A percentile compares a stretch with the other conserved stretches of the same genome.
Evolutionary conservation across 1,139 yeast species (phyloP).

Genomic region (Candida frijolesensis): DNA sequence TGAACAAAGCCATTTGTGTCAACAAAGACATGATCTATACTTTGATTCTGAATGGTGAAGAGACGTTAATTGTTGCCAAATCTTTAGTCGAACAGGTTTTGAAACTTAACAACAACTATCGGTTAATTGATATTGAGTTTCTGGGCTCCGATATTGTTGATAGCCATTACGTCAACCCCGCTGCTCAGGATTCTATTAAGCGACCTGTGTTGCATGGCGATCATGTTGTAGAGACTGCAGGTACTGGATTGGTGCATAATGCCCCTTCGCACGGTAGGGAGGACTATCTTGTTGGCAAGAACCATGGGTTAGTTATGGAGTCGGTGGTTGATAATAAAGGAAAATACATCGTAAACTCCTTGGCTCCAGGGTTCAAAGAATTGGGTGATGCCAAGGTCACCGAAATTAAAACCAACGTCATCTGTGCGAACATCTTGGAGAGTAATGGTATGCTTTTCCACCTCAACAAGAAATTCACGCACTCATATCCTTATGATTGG

Average conservation of each 20-base stretch:
- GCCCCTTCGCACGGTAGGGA: constrained; percentile 99
- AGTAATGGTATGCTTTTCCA: constrained; percentile 50
- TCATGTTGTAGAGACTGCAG: constrained; percentile 80
- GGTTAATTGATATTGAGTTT: constrained; percentile 16
- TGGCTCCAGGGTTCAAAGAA: constrained; percentile 41
- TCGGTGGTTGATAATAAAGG: constrained; percentile 86
- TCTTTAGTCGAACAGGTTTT: constrained; percentile 39
- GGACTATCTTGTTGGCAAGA: constrained; percentile 74
- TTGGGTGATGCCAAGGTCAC: constrained; percentile 65
- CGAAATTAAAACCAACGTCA: constrained; percentile 51
- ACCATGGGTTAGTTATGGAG: constrained; percentile 55
- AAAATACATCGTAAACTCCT: constrained; percentile 50
- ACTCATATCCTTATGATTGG: constrained; percentile 97
- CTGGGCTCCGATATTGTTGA: constrained; percentile 50
- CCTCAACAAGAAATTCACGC: constrained; percentile 56
- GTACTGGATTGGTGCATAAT: constrained; percentile 95
- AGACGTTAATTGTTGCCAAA: constrained; percentile 51
- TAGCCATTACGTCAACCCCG: constrained; percentile 57
- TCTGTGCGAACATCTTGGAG: constrained; percentile 40
- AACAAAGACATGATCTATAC: constrained; percentile 63
- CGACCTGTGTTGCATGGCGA: constrained; percentile 75
- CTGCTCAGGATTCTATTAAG: constrained; percentile 34
- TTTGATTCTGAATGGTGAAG: constrained; percentile 39
- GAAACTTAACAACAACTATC: constrained; percentile 37
- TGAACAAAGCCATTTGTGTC: constrained; percentile 82